phyloP scores from a whole-genome alignment of 2,329 filamentous ascomycete genomes.

The Colletotrichum abscissum region DNA sequence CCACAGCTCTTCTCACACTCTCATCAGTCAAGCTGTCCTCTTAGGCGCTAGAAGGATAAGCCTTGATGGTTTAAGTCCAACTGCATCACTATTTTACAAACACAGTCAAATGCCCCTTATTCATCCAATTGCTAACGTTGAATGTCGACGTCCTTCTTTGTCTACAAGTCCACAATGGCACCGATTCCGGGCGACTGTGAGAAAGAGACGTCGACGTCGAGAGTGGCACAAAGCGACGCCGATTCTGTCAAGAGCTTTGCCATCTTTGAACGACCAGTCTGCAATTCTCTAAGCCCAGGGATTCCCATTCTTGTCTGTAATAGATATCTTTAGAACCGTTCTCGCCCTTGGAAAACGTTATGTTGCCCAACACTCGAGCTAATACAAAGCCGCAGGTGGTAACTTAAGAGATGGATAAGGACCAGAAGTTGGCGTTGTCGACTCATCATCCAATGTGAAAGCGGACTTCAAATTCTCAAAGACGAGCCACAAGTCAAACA shows the following conservation, averaged over 20 bases:
- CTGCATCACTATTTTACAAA: fast-evolving
- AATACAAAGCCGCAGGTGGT: neutral
- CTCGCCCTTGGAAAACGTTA: neutral
- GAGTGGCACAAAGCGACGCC: neutral
- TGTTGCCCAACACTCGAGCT: neutral
- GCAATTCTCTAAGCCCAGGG: too few relatives aligned
- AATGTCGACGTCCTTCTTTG: neutral
- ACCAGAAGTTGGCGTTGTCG: neutral
- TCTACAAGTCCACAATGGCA: neutral
- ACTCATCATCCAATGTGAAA: neutral
- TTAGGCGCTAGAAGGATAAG: neutral
- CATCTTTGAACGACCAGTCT: neutral
- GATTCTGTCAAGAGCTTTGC: neutral
- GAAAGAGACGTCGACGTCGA: neutral
- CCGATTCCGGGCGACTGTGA: neutral
- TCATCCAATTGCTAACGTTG: neutral
- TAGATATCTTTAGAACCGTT: neutral
- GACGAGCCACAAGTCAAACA: neutral
- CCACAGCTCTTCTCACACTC: neutral
- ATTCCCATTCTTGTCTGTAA: neutral
- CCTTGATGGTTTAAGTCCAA: neutral
- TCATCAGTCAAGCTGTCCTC: neutral
- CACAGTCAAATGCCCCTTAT: neutral
- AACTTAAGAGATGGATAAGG: neutral
- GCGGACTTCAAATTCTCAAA: neutral